phyloP scores from a whole-genome alignment of 2,329 filamentous ascomycete species.

The Colletotrichum noveboracense region DNA sequence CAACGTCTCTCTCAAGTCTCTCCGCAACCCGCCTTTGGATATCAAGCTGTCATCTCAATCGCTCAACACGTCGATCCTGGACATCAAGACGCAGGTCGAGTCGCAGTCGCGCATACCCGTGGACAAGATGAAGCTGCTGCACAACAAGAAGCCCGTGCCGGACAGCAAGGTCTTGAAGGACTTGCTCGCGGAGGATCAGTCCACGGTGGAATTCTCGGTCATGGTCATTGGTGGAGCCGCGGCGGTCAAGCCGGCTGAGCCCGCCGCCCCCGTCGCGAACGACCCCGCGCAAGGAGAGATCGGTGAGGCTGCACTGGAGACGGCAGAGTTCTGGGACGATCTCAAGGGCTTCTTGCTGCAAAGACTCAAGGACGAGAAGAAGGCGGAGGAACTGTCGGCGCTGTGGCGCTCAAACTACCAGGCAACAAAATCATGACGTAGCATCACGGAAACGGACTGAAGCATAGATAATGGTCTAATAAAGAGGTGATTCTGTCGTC shows the following conservation, averaged over 20 bases:
- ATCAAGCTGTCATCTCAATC: conserved; percentile 68
- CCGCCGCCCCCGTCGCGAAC: conserved; percentile 37
- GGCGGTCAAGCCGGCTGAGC: conserved; percentile 47
- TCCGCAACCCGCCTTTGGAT: conserved; percentile 76
- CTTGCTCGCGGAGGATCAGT: conserved; percentile 63
- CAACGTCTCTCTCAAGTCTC: conserved; percentile 72
- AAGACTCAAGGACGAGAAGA: conserved; percentile 73
- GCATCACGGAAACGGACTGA: neutral
- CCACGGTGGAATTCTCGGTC: conserved; percentile 75
- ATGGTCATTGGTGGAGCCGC: conserved; percentile 83
- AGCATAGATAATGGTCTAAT: conserved; percentile 15
- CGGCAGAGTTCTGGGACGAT: conserved; percentile 85
- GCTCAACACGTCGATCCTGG: conserved; percentile 75
- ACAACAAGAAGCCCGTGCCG: conserved; percentile 83
- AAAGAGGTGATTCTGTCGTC: conserved; percentile 19
- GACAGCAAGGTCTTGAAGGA: conserved; percentile 83
- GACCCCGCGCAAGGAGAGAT: neutral
- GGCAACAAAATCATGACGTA: conserved; percentile 38
- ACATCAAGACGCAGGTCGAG: conserved; percentile 76
- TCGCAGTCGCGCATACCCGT: conserved; percentile 65
- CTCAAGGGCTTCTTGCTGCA: conserved; percentile 81
- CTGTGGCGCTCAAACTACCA: conserved; percentile 78
- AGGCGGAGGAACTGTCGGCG: conserved; percentile 67
- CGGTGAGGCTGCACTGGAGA: conserved; percentile 63
- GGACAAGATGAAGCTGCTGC: conserved; percentile 86